phyloP scores from a whole-genome alignment of 2,329 filamentous ascomycete species.

The Ophiosphaerella herpotricha region DNA sequence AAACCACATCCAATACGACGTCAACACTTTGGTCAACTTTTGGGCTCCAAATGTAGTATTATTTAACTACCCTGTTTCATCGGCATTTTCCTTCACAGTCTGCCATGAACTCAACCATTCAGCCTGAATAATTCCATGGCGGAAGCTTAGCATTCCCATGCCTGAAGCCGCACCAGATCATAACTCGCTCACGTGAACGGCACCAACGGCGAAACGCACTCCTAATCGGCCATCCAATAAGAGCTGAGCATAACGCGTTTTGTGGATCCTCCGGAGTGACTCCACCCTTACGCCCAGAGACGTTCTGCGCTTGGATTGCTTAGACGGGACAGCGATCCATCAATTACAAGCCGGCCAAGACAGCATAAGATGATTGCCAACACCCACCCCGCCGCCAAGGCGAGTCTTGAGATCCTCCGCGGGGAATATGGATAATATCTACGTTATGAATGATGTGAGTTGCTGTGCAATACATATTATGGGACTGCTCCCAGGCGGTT shows the following conservation, averaged over 20 bases:
- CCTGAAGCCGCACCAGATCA: background rate
- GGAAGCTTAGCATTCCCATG: constrained; percentile 9
- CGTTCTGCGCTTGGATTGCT: constrained; percentile 13
- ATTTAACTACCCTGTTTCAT: no score
- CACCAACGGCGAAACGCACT: background rate
- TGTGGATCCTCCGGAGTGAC: constrained; percentile 1
- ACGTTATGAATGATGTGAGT: no score
- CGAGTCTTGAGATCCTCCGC: constrained; percentile 7
- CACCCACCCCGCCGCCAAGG: constrained; percentile 9
- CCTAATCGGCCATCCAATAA: background rate
- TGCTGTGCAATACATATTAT: no score
- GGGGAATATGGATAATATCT: constrained; percentile 25
- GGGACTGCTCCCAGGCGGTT: no score
- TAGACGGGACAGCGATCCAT: constrained; percentile 8
- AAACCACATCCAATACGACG: no score
- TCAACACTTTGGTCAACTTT: background rate
- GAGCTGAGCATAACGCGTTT: background rate
- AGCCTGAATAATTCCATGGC: constrained; percentile 15
- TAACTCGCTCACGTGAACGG: constrained; percentile 1
- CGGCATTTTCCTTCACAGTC: background rate
- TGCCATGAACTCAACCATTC: constrained; percentile 1
- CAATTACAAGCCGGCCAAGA: constrained; percentile 1
- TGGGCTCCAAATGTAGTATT: background rate
- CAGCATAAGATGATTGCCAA: constrained; percentile 8
- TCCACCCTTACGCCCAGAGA: constrained; percentile 5